These are phyloP conservation scores for Fraxinus platypoda DNA, from an alignment of 305 asterid species.

Conservation along the genomic window DNA sequence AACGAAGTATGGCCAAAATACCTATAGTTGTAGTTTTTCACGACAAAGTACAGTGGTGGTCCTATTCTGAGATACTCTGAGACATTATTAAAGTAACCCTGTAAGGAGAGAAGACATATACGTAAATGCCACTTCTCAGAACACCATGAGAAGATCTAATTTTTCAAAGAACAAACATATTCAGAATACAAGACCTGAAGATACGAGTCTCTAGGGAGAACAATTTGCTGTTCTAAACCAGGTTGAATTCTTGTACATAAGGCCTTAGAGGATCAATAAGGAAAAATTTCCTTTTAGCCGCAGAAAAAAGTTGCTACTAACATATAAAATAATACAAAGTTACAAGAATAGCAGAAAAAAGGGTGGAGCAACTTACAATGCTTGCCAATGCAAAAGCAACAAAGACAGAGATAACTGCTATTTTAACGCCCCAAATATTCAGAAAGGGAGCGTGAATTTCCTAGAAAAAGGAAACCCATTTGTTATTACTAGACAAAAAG, in stretches of 20 bases:
- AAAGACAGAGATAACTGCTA: conserved; percentile 67
- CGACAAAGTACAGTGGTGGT: conserved; percentile 93
- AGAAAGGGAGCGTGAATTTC: conserved; percentile 90
- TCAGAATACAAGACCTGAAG: conserved; percentile 66
- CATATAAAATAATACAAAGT: conserved; percentile 19
- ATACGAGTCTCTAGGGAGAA: conserved; percentile 95
- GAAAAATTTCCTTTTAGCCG: conserved; percentile 13
- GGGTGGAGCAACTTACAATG: conserved; percentile 64
- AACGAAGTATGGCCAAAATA: conserved; percentile 18
- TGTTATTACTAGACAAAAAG: conserved; percentile 11
- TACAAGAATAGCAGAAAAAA: conserved; percentile 17
- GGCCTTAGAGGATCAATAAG: conserved; percentile 53
- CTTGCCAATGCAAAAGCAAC: conserved; percentile 85
- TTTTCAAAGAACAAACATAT: conserved; percentile 15
- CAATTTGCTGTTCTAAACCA: conserved; percentile 96
- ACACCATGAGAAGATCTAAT: not conserved
- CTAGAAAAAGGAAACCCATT: conserved; percentile 36
- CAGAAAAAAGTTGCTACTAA: conserved; percentile 9
- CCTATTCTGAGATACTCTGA: conserved; percentile 88
- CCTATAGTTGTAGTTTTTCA: conserved; percentile 92
- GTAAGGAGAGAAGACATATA: conserved; percentile 29
- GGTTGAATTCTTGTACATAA: conserved; percentile 90
- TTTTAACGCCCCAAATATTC: conserved; percentile 81
- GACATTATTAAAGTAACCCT: conserved; percentile 84
- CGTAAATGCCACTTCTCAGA: conserved; percentile 21